These are phyloP conservation scores for Tylopilus rubrobrunneus DNA, from an alignment of 768 basidiomycete genomes.

Conservation along the genomic window DNA sequence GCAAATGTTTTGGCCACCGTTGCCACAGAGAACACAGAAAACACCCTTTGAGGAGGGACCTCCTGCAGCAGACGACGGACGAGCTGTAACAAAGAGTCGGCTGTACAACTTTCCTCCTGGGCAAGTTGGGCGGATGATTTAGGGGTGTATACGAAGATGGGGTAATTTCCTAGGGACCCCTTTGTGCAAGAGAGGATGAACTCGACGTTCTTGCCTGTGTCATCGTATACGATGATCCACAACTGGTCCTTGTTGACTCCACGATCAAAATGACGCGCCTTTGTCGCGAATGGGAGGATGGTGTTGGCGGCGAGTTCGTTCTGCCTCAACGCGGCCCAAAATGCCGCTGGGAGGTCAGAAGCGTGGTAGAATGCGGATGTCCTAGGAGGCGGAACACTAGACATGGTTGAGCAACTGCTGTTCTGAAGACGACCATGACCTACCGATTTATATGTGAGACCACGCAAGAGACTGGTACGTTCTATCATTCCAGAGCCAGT, in stretches of 20 bases:
- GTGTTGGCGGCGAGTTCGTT: constrained; percentile 37
- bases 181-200: constrained; percentile 60
- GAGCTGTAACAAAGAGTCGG: constrained; percentile 40
- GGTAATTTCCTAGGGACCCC: constrained; percentile 55
- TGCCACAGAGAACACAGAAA: constrained; percentile 62
- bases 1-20: constrained; percentile 45
- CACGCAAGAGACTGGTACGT: background rate
- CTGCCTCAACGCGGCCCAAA: constrained; percentile 29
- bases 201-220: constrained; percentile 8
- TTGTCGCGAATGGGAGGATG: constrained; percentile 38
- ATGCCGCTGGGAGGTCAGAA: constrained; percentile 17
- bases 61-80: constrained; percentile 35
- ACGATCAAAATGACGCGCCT: constrained; percentile 15
- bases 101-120: constrained; percentile 18
- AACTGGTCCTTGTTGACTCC: constrained; percentile 11
- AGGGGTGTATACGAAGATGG: constrained; percentile 58
- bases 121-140: constrained; percentile 38
- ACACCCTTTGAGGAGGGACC: constrained; percentile 44
- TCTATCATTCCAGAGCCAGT: background rate
- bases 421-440: constrained; percentile 10
- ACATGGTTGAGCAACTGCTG: constrained; percentile 17
- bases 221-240: constrained; percentile 31
- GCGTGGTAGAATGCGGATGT: constrained; percentile 4
- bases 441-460: constrained; percentile 12
- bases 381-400: constrained; percentile 2